Percentiles rank a stretch among this genome's conserved stretches.
phyloP scores from a whole-genome alignment of 2,329 filamentous ascomycete species.

The Neonectria sp. region DNA sequence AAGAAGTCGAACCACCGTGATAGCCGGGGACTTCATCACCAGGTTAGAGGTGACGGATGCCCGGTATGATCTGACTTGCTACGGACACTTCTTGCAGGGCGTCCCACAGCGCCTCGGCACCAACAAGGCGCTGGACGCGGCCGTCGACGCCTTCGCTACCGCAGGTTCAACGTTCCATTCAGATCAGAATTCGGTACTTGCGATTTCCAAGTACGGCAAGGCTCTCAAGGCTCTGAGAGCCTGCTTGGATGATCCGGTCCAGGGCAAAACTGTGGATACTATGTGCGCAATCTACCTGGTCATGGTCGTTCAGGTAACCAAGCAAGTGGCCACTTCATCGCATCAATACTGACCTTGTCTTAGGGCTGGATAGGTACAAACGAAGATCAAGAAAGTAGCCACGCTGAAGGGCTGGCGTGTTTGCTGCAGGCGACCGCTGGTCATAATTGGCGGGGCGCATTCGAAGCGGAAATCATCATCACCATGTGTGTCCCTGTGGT shows the following conservation, averaged over 20 bases:
- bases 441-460: conserved; percentile 44
- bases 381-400: conserved; percentile 44
- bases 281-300: conserved; percentile 56
- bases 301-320: conserved; percentile 53
- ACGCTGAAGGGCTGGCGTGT: conserved; percentile 52
- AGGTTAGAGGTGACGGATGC: conserved; percentile 58
- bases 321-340: neutral
- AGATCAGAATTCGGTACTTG: conserved; percentile 34
- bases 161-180: conserved; percentile 45
- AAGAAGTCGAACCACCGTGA: conserved; percentile 49
- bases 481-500: conserved; percentile 53
- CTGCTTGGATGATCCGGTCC: conserved; percentile 47
- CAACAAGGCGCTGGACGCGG: conserved; percentile 62
- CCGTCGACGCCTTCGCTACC: conserved; percentile 50
- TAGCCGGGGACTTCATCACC: conserved; percentile 46
- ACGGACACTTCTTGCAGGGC: conserved; percentile 61
- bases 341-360: neutral
- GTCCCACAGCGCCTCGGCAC: conserved; percentile 61
- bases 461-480: conserved; percentile 49
- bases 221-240: conserved; percentile 49
- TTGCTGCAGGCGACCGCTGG: conserved; percentile 48
- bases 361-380: conserved; percentile 52
- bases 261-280: conserved; percentile 50
- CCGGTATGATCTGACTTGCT: conserved; percentile 63
- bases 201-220: conserved; percentile 50